Percentiles rank a stretch among this genome's conserved stretches.
Conservation (phyloP, 1,284 basidiomycete genomes). For the Mycena sp. region DNA sequence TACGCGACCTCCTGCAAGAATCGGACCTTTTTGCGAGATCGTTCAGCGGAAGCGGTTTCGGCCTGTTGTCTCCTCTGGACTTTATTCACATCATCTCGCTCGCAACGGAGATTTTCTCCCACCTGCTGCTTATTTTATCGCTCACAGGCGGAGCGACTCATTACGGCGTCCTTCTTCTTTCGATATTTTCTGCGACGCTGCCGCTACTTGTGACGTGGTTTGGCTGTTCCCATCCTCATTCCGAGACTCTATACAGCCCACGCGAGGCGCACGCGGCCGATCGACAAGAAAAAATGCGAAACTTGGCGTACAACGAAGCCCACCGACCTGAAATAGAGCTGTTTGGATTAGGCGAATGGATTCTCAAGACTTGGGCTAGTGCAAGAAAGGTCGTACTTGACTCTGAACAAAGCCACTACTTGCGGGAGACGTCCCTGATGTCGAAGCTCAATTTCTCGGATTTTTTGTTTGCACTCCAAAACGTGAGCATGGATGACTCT, state of each 20-base stretch:
- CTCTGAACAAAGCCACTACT: slow-evolving; percentile 56
- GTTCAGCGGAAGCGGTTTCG: slow-evolving; percentile 75
- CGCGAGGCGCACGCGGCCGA: slow-evolving; percentile 69
- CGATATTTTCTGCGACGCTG: slow-evolving; percentile 63
- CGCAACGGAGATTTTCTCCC: slow-evolving; percentile 74
- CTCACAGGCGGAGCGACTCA: slow-evolving; percentile 68
- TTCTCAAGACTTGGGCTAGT: slow-evolving; percentile 76
- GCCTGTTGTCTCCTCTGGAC: slow-evolving; percentile 79
- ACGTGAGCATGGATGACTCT: slow-evolving; percentile 69
- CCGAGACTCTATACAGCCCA: slow-evolving; percentile 56
- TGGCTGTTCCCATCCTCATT: slow-evolving; percentile 47
- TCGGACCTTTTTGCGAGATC: slow-evolving; percentile 83
- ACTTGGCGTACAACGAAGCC: slow-evolving; percentile 72
- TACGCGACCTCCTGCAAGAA: slow-evolving; percentile 82
- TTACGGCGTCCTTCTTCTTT: slow-evolving; percentile 65
- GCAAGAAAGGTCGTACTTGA: slow-evolving; percentile 67
- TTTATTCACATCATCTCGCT: slow-evolving; percentile 78
- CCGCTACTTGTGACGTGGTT: slow-evolving; percentile 64
- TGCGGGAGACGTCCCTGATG: slow-evolving; percentile 54
- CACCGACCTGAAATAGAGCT: slow-evolving; percentile 81
- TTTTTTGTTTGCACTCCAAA: slow-evolving; percentile 69
- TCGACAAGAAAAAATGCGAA: slow-evolving; percentile 76
- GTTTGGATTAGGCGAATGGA: slow-evolving; percentile 85
- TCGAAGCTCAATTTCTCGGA: slow-evolving; percentile 71
- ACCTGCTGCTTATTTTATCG: slow-evolving; percentile 73